Evolutionary conservation across 2,329 filamentous ascomycete genomes (phyloP).

Genomic region (Fragosphaeria purpurea): DNA sequence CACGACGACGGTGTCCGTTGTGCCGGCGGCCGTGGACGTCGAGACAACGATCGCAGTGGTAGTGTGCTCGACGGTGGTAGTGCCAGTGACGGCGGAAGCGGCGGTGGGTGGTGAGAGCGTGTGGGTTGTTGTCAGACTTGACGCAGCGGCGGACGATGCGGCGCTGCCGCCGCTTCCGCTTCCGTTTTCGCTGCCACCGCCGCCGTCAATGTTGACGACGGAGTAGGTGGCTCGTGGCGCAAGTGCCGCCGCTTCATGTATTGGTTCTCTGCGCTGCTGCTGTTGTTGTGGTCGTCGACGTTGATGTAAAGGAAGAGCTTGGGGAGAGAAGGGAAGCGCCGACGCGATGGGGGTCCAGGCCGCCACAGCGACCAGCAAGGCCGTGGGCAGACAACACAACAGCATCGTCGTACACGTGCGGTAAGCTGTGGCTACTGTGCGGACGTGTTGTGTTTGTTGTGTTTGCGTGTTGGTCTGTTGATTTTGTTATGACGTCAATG

Average conservation of each 20-base stretch:
- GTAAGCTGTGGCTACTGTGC: too few relatives aligned
- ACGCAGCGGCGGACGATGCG: background rate
- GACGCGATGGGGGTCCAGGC: conserved; percentile 7
- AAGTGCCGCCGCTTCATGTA: conserved; percentile 7
- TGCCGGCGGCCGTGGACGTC: conserved; percentile 15
- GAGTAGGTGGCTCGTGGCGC: conserved; percentile 27
- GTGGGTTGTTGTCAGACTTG: background rate
- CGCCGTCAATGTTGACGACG: conserved; percentile 27
- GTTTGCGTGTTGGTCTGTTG: too few relatives aligned
- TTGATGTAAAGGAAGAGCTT: background rate
- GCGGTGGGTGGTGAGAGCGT: too few relatives aligned
- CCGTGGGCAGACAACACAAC: conserved; percentile 8
- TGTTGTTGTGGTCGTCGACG: background rate
- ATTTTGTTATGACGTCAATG: too few relatives aligned
- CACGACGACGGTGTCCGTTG: conserved; percentile 17
- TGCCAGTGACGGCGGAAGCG: background rate
- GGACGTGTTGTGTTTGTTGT: too few relatives aligned
- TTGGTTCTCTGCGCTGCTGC: conserved; percentile 1
- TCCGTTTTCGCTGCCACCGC: conserved; percentile 10
- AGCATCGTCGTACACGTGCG: conserved; percentile 9
- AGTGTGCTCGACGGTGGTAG: background rate
- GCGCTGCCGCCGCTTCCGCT: conserved; percentile 1
- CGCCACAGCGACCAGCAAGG: conserved; percentile 10
- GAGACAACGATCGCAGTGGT: conserved; percentile 8
- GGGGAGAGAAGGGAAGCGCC: conserved; percentile 16